Evolutionary conservation across 2,329 filamentous ascomycete species (phyloP).

Genomic region (Grosmannia huntii): DNA sequence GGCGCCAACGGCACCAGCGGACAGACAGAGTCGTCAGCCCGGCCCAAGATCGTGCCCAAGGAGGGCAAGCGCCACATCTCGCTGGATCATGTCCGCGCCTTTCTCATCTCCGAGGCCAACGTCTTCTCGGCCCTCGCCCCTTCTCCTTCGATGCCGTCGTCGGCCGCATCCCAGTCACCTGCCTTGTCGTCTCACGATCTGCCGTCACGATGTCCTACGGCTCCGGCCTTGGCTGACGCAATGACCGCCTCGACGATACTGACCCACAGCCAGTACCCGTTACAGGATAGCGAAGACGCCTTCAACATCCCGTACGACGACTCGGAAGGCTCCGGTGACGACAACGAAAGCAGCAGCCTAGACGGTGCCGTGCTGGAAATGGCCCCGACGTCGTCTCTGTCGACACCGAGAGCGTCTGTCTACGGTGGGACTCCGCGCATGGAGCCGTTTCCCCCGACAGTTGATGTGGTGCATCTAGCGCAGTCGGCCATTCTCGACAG

Average conservation of each 20-base stretch:
- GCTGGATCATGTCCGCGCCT: slow-evolving; percentile 50
- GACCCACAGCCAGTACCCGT: slow-evolving; percentile 20
- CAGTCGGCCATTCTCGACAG: slow-evolving; percentile 20
- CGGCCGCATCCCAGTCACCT: slow-evolving; percentile 28
- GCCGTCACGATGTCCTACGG: not conserved
- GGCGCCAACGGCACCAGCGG: not conserved
- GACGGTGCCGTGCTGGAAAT: slow-evolving; percentile 1
- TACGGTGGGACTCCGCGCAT: slow-evolving; percentile 14
- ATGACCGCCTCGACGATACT: slow-evolving; percentile 22
- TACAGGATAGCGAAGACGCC: slow-evolving; percentile 41
- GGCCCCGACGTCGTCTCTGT: slow-evolving; percentile 20
- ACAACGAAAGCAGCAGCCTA: slow-evolving; percentile 14
- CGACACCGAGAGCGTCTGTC: slow-evolving; percentile 42
- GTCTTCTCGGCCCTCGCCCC: slow-evolving; percentile 48
- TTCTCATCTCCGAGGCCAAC: slow-evolving; percentile 54
- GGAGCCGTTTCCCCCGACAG: not conserved
- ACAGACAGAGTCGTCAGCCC: not conserved
- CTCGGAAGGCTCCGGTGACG: slow-evolving; percentile 23
- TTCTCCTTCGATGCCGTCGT: slow-evolving; percentile 46
- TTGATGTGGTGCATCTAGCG: slow-evolving; percentile 8
- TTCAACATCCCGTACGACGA: slow-evolving; percentile 46
- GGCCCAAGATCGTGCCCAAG: slow-evolving; percentile 31
- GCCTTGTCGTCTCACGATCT: not conserved
- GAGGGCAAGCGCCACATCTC: slow-evolving; percentile 53
- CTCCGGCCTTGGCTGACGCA: slow-evolving; percentile 7